These are phyloP conservation scores for Exidia glandulosa DNA, from an alignment of 768 basidiomycete genomes.

Conservation along the genomic window DNA sequence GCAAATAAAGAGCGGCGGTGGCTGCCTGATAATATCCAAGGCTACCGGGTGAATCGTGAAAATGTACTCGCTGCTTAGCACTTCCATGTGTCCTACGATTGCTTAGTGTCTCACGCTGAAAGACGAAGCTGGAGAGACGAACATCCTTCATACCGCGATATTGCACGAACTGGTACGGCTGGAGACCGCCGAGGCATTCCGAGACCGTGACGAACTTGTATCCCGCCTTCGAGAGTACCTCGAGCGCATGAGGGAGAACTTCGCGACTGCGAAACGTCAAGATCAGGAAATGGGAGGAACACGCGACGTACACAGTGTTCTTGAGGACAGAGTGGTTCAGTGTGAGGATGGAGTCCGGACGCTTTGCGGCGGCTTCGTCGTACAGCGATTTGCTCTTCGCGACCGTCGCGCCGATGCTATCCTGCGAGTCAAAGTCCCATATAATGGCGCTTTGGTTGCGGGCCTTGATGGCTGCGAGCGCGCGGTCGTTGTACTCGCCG, in stretches of 20 bases:
- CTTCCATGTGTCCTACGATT: no score
- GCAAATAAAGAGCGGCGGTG: no score
- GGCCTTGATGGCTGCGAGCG: constrained; percentile 19
- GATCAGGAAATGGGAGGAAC: not conserved
- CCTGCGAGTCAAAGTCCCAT: constrained; percentile 13
- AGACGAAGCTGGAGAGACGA: no score
- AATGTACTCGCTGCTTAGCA: no score
- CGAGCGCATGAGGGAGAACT: constrained; percentile 14
- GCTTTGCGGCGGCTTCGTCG: constrained; percentile 3
- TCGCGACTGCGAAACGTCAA: constrained; percentile 1
- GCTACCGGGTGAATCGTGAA: no score
- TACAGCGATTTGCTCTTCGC: constrained; percentile 7
- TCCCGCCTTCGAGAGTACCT: constrained; percentile 9
- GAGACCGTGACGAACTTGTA: constrained; percentile 18
- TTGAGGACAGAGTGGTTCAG: constrained; percentile 17
- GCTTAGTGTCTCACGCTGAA: no score
- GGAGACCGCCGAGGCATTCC: constrained; percentile 12
- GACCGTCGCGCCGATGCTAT: constrained; percentile 8
- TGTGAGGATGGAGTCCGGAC: constrained; percentile 11
- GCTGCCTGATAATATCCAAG: no score
- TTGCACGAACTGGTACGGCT: not conserved
- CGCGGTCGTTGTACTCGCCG: constrained; percentile 30
- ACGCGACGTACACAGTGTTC: constrained; percentile 8
- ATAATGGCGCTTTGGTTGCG: constrained; percentile 10
- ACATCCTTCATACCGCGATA: not conserved